These are phyloP conservation scores for Ophiocordyceps australis DNA, from an alignment of 2,329 filamentous ascomycete genomes.

Conservation along the genomic window DNA sequence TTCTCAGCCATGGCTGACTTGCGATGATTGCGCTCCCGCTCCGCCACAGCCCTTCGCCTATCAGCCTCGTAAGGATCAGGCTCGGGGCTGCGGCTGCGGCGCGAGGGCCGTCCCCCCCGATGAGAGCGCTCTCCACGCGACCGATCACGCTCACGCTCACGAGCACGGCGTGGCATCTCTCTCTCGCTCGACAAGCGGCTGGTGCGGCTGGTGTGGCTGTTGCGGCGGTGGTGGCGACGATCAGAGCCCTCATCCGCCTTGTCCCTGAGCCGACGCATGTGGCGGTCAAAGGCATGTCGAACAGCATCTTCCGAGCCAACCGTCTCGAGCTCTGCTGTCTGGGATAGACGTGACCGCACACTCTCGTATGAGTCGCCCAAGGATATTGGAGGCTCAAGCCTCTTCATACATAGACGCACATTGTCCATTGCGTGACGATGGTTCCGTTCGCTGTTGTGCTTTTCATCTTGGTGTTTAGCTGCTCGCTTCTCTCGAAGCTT, in stretches of 20 bases:
- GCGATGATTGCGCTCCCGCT: slow-evolving; percentile 84
- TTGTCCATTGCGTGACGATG: slow-evolving; percentile 74
- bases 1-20: slow-evolving; percentile 56
- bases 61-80: slow-evolving; percentile 90
- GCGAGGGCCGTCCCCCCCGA: slow-evolving; percentile 34
- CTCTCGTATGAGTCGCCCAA: slow-evolving; percentile 75
- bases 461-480: slow-evolving; percentile 70
- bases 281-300: slow-evolving; percentile 75
- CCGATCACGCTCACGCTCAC: slow-evolving; percentile 41
- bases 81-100: slow-evolving; percentile 77
- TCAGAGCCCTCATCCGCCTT: slow-evolving; percentile 78
- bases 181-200: slow-evolving; percentile 35
- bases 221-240: slow-evolving; percentile 35
- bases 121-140: slow-evolving; percentile 44
- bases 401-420: slow-evolving; percentile 73
- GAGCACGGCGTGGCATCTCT: slow-evolving; percentile 36
- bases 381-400: slow-evolving; percentile 67
- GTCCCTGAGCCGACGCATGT: slow-evolving; percentile 77
- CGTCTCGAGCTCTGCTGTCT: slow-evolving; percentile 68
- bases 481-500: slow-evolving; percentile 69
- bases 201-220: too few relatives aligned
- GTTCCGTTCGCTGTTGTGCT: slow-evolving; percentile 65
- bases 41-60: slow-evolving; percentile 78
- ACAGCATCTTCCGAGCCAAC: slow-evolving; percentile 71
- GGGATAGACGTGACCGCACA: slow-evolving; percentile 62